Evolutionary conservation across 2,329 filamentous ascomycete species (phyloP).

Genomic region (Colletotrichum melonis): DNA sequence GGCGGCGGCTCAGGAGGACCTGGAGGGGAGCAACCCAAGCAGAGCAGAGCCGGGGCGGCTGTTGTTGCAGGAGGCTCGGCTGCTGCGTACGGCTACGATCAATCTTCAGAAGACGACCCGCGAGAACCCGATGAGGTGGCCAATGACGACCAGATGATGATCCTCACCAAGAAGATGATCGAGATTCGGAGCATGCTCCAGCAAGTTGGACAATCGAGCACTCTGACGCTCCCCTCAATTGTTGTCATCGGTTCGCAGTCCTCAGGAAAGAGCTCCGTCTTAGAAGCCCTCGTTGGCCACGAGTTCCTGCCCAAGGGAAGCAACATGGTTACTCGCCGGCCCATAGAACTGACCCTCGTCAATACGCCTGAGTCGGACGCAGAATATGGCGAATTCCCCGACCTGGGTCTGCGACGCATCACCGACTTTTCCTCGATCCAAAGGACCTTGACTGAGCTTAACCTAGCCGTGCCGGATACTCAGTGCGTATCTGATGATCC

Average conservation of each 20-base stretch:
- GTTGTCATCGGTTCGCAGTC: conserved; percentile 99
- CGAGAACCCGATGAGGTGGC: conserved; percentile 74
- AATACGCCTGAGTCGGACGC: conserved; percentile 89
- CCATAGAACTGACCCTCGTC: conserved; percentile 95
- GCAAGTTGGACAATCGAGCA: conserved; percentile 90
- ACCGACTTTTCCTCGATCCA: conserved; percentile 94
- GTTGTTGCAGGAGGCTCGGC: conserved; percentile 79
- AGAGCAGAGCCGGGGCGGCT: conserved; percentile 69
- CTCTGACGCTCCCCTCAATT: conserved; percentile 91
- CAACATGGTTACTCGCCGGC: conserved; percentile 97
- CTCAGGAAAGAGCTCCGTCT: conserved; percentile 95
- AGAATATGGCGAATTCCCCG: conserved; percentile 97
- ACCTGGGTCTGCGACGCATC: conserved; percentile 88
- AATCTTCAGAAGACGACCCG: conserved; percentile 73
- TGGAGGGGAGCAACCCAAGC: conserved; percentile 66
- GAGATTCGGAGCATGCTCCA: conserved; percentile 94
- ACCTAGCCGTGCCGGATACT: conserved; percentile 88
- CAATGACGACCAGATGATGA: conserved; percentile 98
- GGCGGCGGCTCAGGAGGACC: conserved; percentile 58
- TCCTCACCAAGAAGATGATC: conserved; percentile 99
- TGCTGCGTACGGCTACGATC: conserved; percentile 82
- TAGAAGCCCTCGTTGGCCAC: conserved; percentile 97
- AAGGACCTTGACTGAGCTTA: conserved; percentile 92
- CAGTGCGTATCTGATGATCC: conserved; percentile 97
- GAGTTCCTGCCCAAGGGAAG: conserved; percentile 98